phyloP scores from a whole-genome alignment of 495 filamentous ascomycete species.

The Podospora pseudocomata region DNA sequence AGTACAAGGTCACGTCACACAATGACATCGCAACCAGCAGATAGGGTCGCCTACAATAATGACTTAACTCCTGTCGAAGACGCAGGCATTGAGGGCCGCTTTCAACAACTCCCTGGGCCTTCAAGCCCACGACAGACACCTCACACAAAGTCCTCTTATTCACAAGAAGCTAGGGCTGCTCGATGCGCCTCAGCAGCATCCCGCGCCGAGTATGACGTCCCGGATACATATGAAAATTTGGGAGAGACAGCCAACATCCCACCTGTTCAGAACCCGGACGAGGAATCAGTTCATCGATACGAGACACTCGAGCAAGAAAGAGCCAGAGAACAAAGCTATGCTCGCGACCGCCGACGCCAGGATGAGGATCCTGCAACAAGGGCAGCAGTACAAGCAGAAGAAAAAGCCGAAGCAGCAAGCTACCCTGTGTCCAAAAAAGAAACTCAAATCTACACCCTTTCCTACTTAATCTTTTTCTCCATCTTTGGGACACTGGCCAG shows the following conservation, averaged over 20 bases:
- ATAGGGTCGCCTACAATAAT: constrained; percentile 9
- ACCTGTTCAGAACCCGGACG: constrained; percentile 45
- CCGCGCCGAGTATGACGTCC: constrained; percentile 39
- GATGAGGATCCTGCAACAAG: constrained; percentile 5
- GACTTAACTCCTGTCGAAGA: background rate
- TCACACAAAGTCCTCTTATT: background rate
- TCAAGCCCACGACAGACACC: background rate
- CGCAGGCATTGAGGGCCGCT: background rate
- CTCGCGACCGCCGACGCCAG: constrained; percentile 12
- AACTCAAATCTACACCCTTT: constrained; percentile 73
- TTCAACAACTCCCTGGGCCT: background rate
- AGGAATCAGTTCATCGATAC: constrained; percentile 31
- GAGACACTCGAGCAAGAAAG: constrained; percentile 31
- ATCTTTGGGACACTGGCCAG: constrained; percentile 82
- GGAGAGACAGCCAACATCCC: constrained; percentile 44
- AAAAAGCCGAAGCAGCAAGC: constrained; percentile 7
- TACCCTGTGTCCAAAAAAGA: constrained; percentile 47
- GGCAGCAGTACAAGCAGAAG: constrained; percentile 15
- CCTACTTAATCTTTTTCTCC: constrained; percentile 82
- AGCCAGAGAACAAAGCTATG: constrained; percentile 25
- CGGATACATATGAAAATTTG: constrained; percentile 47
- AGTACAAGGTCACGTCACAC: background rate
- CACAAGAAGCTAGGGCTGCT: background rate
- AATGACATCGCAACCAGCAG: background rate
- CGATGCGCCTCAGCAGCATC: constrained; percentile 16